Base-by-base conservation (phyloP, 1,139 yeast species). In the Lizanozyma gosingica region DNA sequence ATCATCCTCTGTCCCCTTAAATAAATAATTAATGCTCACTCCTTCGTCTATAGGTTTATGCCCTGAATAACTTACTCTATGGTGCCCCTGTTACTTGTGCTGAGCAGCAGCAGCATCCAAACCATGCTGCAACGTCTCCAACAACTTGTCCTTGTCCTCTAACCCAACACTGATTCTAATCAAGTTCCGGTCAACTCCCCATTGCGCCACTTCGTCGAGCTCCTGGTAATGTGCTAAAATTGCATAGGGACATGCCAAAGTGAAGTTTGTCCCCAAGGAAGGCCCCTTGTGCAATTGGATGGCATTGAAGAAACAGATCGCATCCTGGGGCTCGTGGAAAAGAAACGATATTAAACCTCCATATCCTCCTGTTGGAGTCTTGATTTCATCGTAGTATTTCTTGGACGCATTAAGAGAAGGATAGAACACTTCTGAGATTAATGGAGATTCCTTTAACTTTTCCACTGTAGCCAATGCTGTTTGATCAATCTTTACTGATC, bases 221-320 rank as follows among this genome's bases (percentile, higher is more conserved):
- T 90, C 97, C 39, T 67, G 72, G 57, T 80, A 90, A 59, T 92
- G 97, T 0, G 97, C 97, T 45, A 92, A 70, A 38, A 92, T 76
- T 3, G 96, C 76, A 60, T 92, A 92, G 6, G 97, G 97, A 55
- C 95, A 87, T 3, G 87, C 90, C 52, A 90, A 68, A 0, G 97
- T 87, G 64, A 88, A 87, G 59, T 87, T 92, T 1, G 97, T 88
- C 3, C 97, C 97, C 50, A 92, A 71, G 15, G 95, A 84, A 3
- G 97, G 97, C 2, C 97, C 97, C 60, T 92, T 92, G 47, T 92
- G 86, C 43, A 90, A 65, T 39, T 75, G 69, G 38, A 85, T 74
- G 2, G 78, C 70, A 59, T 92, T 84, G 64, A 83, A 92, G 56
- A 92, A 92, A 22, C 65, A 67, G 36, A 72, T 71, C 0, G 96